Percentiles rank a stretch among this genome's conserved stretches.
Conservation (phyloP, 2,329 filamentous ascomycete species). For the Sclerotinia nivalis region DNA sequence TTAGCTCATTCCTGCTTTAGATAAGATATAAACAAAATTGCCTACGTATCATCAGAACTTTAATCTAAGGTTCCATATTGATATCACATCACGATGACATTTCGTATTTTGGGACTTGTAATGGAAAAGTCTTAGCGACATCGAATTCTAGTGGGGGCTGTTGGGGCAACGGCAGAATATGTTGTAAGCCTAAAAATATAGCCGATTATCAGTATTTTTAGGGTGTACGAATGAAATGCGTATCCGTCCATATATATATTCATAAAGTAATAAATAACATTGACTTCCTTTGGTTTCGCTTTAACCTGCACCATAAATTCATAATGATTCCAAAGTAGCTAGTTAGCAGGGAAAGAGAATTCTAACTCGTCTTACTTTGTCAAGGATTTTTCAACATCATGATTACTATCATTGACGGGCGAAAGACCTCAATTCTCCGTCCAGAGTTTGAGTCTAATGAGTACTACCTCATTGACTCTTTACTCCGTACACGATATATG, state of each 20-base stretch:
- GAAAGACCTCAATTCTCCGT: neutral
- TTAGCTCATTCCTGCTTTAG: neutral
- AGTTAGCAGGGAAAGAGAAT: neutral
- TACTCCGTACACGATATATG: neutral
- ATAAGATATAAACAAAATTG: slow-evolving; percentile 3
- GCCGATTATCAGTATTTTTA: neutral
- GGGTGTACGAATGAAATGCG: neutral
- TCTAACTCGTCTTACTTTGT: slow-evolving; percentile 4
- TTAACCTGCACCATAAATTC: neutral
- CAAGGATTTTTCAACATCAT: slow-evolving; percentile 20
- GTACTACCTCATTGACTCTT: neutral
- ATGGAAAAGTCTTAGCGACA: neutral
- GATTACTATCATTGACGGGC: slow-evolving; percentile 1
- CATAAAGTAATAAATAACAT: neutral
- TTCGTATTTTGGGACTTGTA: slow-evolving; percentile 3
- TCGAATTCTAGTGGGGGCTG: neutral
- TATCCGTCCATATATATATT: neutral
- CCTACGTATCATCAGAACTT: neutral
- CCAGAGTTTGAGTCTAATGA: slow-evolving; percentile 6
- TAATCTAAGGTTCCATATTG: neutral
- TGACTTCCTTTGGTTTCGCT: neutral
- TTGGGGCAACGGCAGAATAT: slow-evolving; percentile 2
- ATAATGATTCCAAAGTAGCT: neutral
- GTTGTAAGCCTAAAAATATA: neutral
- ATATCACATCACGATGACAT: slow-evolving; percentile 2